Base-by-base conservation (phyloP, 1,284 basidiomycete genomes). In the Puccinia polysora region DNA sequence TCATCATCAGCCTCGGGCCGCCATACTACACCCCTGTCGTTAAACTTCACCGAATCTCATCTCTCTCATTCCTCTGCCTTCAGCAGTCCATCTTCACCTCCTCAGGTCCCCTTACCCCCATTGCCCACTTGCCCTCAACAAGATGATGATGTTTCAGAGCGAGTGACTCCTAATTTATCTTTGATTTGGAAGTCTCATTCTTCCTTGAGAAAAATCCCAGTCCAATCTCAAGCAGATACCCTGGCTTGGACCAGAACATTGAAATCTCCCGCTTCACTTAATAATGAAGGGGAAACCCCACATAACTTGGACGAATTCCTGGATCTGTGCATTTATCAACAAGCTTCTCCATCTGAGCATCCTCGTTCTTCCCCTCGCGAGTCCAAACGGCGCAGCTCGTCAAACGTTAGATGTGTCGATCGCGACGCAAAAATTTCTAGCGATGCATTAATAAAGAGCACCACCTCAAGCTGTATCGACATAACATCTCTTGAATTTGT, bases 81-180 rank as follows among this genome's bases (percentile, higher is more conserved):
- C 14, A 43, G 50, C 12, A 36, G 34, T 47, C 65, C 65, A 8
- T 56, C 15, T 15, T 8, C 20, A 18, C 65, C 65, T 4, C 65
- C 65, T n/a, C 50, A 67, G 52, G 40, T 67, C 40, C 65, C 65
- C 15, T 47, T 67, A 25, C 65, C 65, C 36, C 65, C 65, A 2
- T 23, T 67, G 10, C 65, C 65, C 6, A 4, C 38, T 7, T 4
- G 15, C 10, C 20, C 25, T 5, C 4, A 45, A 10, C 40, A 45
- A 45, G 40, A 10, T 10, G 10, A n/a, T 45, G 20, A 14, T n/a
- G 18, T 18, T 63, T 63, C 15, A 8, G 34, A 6, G 4, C 10
- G 2, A 58, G 14, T 43, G 40, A 43, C 40, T 20, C 40, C 52
- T 1, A 25, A 1, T 15, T 18, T 2, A n/a, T 28, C 30, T 18